phyloP scores from a whole-genome alignment of 306 rosid species.

The Datisca glomerata region DNA sequence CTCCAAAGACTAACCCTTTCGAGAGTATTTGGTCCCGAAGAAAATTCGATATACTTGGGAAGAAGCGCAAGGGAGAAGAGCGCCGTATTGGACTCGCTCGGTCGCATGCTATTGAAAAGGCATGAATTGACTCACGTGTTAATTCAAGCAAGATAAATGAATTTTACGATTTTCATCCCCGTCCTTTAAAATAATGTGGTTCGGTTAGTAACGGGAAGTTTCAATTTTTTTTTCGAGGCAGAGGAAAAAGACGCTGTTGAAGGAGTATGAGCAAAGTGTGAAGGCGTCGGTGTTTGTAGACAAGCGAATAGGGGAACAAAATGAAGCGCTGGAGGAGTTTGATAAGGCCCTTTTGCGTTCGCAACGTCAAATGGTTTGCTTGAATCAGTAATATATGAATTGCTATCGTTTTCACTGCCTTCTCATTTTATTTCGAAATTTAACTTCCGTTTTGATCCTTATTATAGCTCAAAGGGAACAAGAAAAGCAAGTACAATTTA shows the following conservation, averaged over 20 bases:
- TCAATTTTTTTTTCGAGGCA: conserved; percentile 17
- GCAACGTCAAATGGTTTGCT: conserved; percentile 51
- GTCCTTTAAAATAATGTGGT: too few species aligned
- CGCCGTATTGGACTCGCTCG: conserved; percentile 70
- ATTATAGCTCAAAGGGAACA: conserved; percentile 45
- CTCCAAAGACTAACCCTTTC: conserved; percentile 41
- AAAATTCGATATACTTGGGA: conserved; percentile 68
- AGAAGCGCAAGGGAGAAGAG: conserved; percentile 81
- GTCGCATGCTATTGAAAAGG: conserved; percentile 60
- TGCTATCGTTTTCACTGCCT: background rate
- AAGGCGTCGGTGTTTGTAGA: conserved; percentile 59
- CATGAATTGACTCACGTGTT: background rate
- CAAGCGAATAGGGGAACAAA: conserved; percentile 67
- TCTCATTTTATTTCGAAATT: background rate
- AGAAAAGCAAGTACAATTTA: conserved; percentile 70
- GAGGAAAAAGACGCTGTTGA: conserved; percentile 74
- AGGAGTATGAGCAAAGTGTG: conserved; percentile 58
- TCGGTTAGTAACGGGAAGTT: too few species aligned
- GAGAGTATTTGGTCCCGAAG: conserved; percentile 70
- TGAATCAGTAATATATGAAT: background rate
- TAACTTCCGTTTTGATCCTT: background rate
- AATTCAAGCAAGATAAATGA: too few species aligned
- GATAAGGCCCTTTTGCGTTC: conserved; percentile 76
- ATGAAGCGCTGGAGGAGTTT: conserved; percentile 59
- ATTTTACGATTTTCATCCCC: too few species aligned